Evolutionary conservation across 306 rosid genomes (phyloP), one percentile per base, ranked within the genome.

Genomic region (Cucumis melo): DNA sequence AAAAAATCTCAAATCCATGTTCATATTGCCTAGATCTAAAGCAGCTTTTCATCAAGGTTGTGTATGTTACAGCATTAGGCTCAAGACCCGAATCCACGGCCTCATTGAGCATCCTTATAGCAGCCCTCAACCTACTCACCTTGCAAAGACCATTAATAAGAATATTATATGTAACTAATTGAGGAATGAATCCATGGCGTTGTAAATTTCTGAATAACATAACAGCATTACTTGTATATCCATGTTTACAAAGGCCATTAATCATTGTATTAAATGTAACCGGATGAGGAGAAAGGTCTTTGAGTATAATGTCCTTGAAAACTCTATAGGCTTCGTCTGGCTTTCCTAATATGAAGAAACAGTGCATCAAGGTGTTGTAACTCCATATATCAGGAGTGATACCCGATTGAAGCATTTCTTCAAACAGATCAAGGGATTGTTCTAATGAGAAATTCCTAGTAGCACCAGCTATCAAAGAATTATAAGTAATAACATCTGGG

Each of bases 81-180:
- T 84, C 83, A 27, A 24, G 74, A 11, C 93, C 91, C 0, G 80
- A 74, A 67, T 89, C 92, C 19, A 79, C 80, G 76, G 87, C 86
- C 82, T 93, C 93, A 58, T 41, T 81, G 15, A 91, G 84, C 23
- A 89, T 62, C 34, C 50, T 81, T 73, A 76, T 83, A 9, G 90
- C 97, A 19, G 82, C 85, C 59, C 63, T 48, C 79, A 82, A 64
- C 77, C 91, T 81, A 53, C 74, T 67, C 1, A 77, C 87, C 89
- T 87, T 89, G 87, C 97, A 88, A 10, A 89, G 90, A 66, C 98
- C 92, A 42, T 87, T 72, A 67, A 93, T 85, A 29, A 93, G 84
- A 53, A 90, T 87, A 32, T 91, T 93, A 79, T 89, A 93, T 1
- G 92, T 89, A 76, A 80, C 64, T 15, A 91, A 59, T 36, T 85